These are phyloP conservation scores for Syzygium grande DNA, from an alignment of 345 rosid genomes.

Conservation along the genomic window DNA sequence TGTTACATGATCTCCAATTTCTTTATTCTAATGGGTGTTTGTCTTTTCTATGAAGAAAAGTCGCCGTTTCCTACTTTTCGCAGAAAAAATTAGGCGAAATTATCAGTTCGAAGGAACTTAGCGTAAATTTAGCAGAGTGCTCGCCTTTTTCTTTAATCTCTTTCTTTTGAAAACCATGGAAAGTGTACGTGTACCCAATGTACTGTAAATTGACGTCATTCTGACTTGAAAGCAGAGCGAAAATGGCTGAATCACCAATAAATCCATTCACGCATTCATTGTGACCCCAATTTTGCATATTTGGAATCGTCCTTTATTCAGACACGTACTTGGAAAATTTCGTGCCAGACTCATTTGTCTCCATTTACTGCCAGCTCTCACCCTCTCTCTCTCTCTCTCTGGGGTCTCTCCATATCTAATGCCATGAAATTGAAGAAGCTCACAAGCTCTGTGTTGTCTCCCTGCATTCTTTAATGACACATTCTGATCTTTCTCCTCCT, in stretches of 20 bases:
- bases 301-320: constrained; percentile 7
- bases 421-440: neutral
- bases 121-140: neutral
- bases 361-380: neutral
- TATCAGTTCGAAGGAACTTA: neutral
- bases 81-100: neutral
- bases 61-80: neutral
- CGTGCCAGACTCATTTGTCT: constrained; percentile 11
- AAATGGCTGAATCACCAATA: constrained; percentile 13
- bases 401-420: neutral
- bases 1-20: neutral
- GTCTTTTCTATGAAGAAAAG: neutral
- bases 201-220: constrained; percentile 11
- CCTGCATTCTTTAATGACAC: neutral
- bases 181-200: neutral
- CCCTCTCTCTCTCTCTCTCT: constrained; percentile 4
- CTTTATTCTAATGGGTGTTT: neutral
- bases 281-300: constrained; percentile 32
- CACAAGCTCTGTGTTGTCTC: neutral
- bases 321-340: constrained; percentile 10
- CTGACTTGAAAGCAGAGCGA: neutral
- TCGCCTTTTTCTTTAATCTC: neutral
- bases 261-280: constrained; percentile 33
- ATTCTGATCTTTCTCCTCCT: neutral
- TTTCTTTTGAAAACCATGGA: neutral